Conservation (phyloP, 495 filamentous ascomycete species). For the Penicillium cosmopolitanum region DNA sequence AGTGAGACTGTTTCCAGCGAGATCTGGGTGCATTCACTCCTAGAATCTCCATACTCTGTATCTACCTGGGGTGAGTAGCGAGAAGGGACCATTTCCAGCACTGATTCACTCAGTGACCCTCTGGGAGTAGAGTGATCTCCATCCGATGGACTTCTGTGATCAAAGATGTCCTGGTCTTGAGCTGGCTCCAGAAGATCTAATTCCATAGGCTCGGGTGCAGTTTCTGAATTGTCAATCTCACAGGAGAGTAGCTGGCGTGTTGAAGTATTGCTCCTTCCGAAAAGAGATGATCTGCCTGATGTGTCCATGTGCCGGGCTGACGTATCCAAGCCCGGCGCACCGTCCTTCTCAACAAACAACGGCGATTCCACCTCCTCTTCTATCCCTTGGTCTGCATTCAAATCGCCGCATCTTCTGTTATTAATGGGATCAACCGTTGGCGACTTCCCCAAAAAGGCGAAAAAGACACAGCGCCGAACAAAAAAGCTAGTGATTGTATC, state of each 20-base stretch:
- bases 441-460: background rate
- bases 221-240: background rate
- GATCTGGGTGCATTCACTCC: slow-evolving; percentile 8
- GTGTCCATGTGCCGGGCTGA: background rate
- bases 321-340: background rate
- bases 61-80: background rate
- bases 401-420: too few relatives aligned
- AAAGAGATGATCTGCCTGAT: background rate
- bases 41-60: slow-evolving; percentile 3
- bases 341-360: background rate
- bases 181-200: background rate
- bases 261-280: background rate
- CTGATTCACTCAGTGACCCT: background rate
- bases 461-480: slow-evolving; percentile 37
- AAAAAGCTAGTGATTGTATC: slow-evolving; percentile 35
- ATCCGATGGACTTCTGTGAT: background rate
- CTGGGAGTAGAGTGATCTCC: background rate
- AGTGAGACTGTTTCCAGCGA: slow-evolving; percentile 6
- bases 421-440: background rate
- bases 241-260: background rate
- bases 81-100: background rate
- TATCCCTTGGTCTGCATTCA: too few relatives aligned
- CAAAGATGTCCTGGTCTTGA: background rate
- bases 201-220: background rate
- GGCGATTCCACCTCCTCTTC: too few relatives aligned